Evolutionary conservation across 305 asterid species (phyloP).

Genomic region (Fraxinus latifolia): DNA sequence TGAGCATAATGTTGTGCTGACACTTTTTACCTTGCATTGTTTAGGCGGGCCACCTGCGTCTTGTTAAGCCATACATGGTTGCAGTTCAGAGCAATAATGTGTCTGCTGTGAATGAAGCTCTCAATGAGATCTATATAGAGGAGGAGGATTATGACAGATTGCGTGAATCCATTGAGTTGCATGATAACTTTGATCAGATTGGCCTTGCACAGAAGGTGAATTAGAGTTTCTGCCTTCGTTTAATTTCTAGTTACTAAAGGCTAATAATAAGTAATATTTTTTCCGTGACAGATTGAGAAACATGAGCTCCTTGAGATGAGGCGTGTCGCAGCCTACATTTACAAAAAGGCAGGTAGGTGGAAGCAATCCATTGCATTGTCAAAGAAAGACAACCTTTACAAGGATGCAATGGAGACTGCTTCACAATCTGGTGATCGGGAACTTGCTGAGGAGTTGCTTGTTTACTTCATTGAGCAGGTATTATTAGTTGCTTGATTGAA

Average conservation of each 20-base stretch:
- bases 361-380: slow-evolving; percentile 94
- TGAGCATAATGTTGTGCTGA: slow-evolving; percentile 20
- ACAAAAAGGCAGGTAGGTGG: slow-evolving; percentile 99
- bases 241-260: slow-evolving; percentile 13
- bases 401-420: slow-evolving; percentile 99
- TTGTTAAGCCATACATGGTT: slow-evolving; percentile 97
- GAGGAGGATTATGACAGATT: slow-evolving; percentile 97
- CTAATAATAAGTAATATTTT: slow-evolving; percentile 17
- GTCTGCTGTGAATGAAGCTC: slow-evolving; percentile 98
- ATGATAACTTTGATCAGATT: slow-evolving; percentile 94
- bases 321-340: slow-evolving; percentile 97
- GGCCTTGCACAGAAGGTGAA: slow-evolving; percentile 97
- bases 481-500: slow-evolving; percentile 57
- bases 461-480: slow-evolving; percentile 95
- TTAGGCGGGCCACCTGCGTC: slow-evolving; percentile 93
- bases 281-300: slow-evolving; percentile 79
- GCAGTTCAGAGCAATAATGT: slow-evolving; percentile 99
- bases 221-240: slow-evolving; percentile 14
- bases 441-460: slow-evolving; percentile 98
- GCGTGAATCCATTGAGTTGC: slow-evolving; percentile 90
- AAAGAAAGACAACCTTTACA: slow-evolving; percentile 92
- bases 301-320: slow-evolving; percentile 99
- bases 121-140: slow-evolving; percentile 91
- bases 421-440: slow-evolving; percentile 99
- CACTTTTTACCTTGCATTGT: slow-evolving; percentile 22